A percentile compares a stretch with the other conserved stretches of the same genome.
These are phyloP conservation scores for Lentinula sp. DNA, from an alignment of 768 basidiomycete genomes.

Conservation along the genomic window DNA sequence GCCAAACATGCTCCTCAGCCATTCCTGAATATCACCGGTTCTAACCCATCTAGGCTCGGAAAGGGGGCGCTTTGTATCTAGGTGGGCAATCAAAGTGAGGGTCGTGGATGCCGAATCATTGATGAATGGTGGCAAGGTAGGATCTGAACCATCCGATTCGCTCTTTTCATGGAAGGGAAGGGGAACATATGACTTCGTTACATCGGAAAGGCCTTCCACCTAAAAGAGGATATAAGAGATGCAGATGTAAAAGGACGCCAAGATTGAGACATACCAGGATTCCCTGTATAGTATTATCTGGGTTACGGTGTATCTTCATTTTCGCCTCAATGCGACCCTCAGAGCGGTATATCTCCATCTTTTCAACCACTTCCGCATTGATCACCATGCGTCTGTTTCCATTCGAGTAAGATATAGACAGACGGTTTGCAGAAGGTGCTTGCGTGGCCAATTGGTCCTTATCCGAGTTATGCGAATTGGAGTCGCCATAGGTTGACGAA, in stretches of 20 bases:
- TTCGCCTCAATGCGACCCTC: conserved; percentile 84
- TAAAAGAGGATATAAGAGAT: conserved; percentile 22
- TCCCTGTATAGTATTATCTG: conserved; percentile 57
- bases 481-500: conserved; percentile 42
- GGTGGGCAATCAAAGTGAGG: conserved; percentile 64
- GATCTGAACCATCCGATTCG: conserved; percentile 41
- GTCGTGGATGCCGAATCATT: conserved; percentile 46
- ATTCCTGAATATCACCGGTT: conserved; percentile 90
- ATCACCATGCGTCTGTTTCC: conserved; percentile 83
- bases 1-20: conserved; percentile 85
- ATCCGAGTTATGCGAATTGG: conserved; percentile 24
- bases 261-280: conserved; percentile 52
- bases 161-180: conserved; percentile 36
- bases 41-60: conserved; percentile 98
- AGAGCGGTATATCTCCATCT: conserved; percentile 71
- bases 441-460: conserved; percentile 35
- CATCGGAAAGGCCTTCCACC: conserved; percentile 72
- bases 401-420: conserved; percentile 95
- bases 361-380: conserved; percentile 82
- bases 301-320: conserved; percentile 53
- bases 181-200: conserved; percentile 64
- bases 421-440: conserved; percentile 69
- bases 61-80: conserved; percentile 84
- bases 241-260: not conserved
- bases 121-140: conserved; percentile 70